Base-by-base conservation (phyloP, 352 stramenopile species). In the Globisporangium spinosum region DNA sequence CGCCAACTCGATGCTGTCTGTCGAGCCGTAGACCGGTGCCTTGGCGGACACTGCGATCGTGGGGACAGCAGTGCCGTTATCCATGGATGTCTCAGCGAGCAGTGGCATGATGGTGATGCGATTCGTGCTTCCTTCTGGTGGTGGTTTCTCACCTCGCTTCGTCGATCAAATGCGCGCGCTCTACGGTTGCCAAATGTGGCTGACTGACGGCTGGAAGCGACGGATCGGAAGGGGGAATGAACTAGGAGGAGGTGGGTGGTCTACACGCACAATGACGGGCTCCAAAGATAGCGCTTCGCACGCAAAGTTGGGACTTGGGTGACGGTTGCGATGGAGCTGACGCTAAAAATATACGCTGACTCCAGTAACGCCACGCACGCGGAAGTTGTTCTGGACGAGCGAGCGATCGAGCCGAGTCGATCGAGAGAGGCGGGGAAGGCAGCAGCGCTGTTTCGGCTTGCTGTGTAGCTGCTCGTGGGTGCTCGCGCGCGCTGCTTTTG, bases 71-170 rank as follows among this genome's bases (percentile, higher is more conserved):
- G 13, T 10, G 20, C 17, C 43, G 34, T 56, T 55, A 4, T 27
- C 23, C 43, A 49, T 47, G 10, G 59, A 32, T 59, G 47, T 53
- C 34, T 69, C 67, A 1, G 57, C 58, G 6, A 72, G 55, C 13
- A 69, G 62, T 20, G 67, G 61, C 67, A 72, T 71, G 29, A 20
- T 45, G 55, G 15, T 23, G 53, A 32, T 35, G 13, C 10, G 40
- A 40, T 60, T 60, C 27, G 55, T 25, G 12, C 17, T 60, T 35
- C 13, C 49, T 59, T 58, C 51, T 35, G 25, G 23, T 58, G 40
- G 13, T 45, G 12, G 40, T 49, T 58, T 58, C 23, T 58, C 25
- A 4, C 17, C 29, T 60, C 54, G 54, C 29, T 32, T 32, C 4
- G 22, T 59, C 6, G 15, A 35, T 59, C 25, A 10, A 22, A 40